Percentiles rank a stretch among this genome's conserved stretches.
phyloP scores from a whole-genome alignment of 768 basidiomycete species.

The Kwoniella heveanensis region DNA sequence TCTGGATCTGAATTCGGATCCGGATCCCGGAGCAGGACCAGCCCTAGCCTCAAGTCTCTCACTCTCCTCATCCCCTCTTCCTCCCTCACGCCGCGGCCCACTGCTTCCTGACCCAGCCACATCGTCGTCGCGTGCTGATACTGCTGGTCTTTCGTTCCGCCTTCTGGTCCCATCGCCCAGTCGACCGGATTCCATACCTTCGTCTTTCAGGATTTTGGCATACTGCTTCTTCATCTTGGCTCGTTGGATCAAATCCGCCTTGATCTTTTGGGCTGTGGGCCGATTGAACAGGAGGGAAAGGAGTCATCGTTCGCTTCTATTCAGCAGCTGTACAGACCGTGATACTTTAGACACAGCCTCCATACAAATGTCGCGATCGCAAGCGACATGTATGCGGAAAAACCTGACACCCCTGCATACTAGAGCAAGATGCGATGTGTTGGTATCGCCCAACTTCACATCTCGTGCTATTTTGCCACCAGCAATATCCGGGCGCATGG shows the following conservation, averaged over 20 bases:
- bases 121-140: conserved; percentile 1
- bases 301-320: too few species aligned
- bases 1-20: neutral
- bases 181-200: conserved; percentile 74
- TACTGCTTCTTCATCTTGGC: conserved; percentile 54
- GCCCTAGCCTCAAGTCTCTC: conserved; percentile 10
- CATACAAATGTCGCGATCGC: too few species aligned
- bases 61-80: conserved; percentile 9
- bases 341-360: too few species aligned
- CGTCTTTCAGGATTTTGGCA: conserved; percentile 77
- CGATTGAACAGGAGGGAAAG: too few species aligned
- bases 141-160: conserved; percentile 9
- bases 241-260: conserved; percentile 52
- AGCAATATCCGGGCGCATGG: too few species aligned
- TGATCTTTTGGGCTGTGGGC: conserved; percentile 56
- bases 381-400: too few species aligned
- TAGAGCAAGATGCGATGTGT: too few species aligned
- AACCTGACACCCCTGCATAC: too few species aligned
- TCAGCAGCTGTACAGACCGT: too few species aligned
- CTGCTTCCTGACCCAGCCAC: conserved; percentile 28
- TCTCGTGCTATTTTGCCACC: too few species aligned
- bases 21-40: conserved; percentile 17
- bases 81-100: too few species aligned
- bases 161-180: conserved; percentile 57
- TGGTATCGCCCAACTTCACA: too few species aligned